Conservation (phyloP, 495 filamentous ascomycete genomes). For the Thozetella sp. region DNA sequence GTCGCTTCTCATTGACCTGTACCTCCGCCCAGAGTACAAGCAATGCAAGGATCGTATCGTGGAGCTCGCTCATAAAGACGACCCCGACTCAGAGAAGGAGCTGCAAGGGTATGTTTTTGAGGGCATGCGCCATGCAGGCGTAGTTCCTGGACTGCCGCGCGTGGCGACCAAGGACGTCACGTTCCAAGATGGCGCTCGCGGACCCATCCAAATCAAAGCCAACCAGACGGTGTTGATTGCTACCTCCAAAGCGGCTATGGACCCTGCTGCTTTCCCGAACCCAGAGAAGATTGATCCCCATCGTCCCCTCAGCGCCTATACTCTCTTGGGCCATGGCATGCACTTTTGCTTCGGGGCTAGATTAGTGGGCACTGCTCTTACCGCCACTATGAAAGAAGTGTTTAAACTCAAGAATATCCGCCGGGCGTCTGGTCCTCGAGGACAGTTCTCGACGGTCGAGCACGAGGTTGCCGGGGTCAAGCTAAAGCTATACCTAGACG, state of each 20-base stretch:
- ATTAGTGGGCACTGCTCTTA: constrained; percentile 21
- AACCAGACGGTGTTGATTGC: background rate
- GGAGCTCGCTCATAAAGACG: constrained; percentile 4
- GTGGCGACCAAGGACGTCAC: constrained; percentile 4
- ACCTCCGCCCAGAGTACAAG: background rate
- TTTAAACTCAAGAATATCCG: constrained; percentile 27
- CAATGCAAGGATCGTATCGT: constrained; percentile 5
- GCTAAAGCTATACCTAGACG: constrained; percentile 39
- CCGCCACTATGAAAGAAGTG: constrained; percentile 28
- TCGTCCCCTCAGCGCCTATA: constrained; percentile 4
- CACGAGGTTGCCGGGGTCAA: constrained; percentile 33
- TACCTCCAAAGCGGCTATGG: constrained; percentile 3
- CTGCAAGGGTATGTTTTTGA: constrained; percentile 3
- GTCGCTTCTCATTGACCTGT: constrained; percentile 1
- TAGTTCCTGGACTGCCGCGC: constrained; percentile 19
- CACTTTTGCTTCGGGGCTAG: constrained; percentile 6
- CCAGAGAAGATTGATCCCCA: constrained; percentile 4
- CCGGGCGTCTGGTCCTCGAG: constrained; percentile 19
- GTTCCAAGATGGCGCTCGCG: background rate
- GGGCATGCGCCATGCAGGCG: constrained; percentile 40
- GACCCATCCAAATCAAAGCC: constrained; percentile 1
- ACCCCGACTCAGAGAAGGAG: constrained; percentile 1
- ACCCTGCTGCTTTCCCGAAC: constrained; percentile 4
- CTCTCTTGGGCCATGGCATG: constrained; percentile 1
- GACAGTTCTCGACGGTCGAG: constrained; percentile 27